phyloP scores from a whole-genome alignment of 345 rosid genomes.

The Arabidopsis arenosa region DNA sequence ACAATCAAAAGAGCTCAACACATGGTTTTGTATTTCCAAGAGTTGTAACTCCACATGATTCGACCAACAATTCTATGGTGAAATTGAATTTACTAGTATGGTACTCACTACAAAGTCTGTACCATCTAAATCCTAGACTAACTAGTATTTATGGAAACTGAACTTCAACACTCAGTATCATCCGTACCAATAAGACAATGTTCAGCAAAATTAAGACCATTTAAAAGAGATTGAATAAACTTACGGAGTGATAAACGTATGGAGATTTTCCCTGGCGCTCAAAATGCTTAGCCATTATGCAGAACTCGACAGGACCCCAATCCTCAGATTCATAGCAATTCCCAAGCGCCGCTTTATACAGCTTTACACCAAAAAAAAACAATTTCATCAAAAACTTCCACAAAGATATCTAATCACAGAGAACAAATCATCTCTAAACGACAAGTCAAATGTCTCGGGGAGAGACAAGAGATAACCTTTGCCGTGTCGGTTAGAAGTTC shows the following conservation, averaged over 20 bases:
- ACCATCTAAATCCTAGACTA: background rate
- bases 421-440: too few species aligned
- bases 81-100: background rate
- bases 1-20: constrained; percentile 7
- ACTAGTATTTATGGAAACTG: background rate
- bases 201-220: background rate
- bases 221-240: constrained; percentile 27
- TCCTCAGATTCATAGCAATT: constrained; percentile 85
- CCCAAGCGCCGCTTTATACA: constrained; percentile 89
- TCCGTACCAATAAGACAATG: background rate
- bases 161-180: background rate
- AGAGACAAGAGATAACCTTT: constrained; percentile 49
- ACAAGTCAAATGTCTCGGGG: too few species aligned
- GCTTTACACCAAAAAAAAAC: constrained; percentile 44
- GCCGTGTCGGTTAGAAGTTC: constrained; percentile 82
- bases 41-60: background rate
- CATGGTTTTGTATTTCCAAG: background rate
- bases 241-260: constrained; percentile 87
- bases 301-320: constrained; percentile 86
- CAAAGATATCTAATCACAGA: too few species aligned
- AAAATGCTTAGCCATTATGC: constrained; percentile 87
- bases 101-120: constrained; percentile 10
- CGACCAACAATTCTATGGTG: constrained; percentile 5
- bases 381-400: too few species aligned
- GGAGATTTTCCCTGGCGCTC: constrained; percentile 95